Evolutionary conservation across 106 monocot species (phyloP).

Genomic region (Vanilla planifolia): DNA sequence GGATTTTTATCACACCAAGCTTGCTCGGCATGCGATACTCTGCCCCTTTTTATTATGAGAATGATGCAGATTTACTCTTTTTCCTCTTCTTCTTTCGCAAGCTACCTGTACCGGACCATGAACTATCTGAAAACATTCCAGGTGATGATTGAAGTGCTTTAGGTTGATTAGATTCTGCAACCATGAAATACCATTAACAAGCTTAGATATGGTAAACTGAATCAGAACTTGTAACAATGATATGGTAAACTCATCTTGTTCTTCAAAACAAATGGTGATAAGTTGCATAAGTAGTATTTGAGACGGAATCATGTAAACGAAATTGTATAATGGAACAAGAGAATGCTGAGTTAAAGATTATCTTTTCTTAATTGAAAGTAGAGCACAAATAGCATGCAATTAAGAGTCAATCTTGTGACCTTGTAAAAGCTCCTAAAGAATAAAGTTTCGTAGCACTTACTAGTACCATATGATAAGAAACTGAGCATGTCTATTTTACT

Average conservation of each 20-base stretch:
- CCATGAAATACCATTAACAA: background rate
- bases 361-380: too few relatives aligned
- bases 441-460: too few relatives aligned
- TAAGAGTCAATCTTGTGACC: too few relatives aligned
- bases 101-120: conserved; percentile 28
- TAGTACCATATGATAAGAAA: too few relatives aligned
- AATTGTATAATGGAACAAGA: background rate
- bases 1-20: conserved; percentile 1
- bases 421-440: too few relatives aligned
- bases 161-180: conserved; percentile 48
- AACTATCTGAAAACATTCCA: conserved; percentile 9
- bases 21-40: conserved; percentile 23
- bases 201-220: background rate
- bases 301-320: background rate
- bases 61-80: conserved; percentile 19
- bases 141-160: conserved; percentile 28
- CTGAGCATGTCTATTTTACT: too few relatives aligned
- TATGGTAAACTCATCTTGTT: background rate
- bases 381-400: too few relatives aligned
- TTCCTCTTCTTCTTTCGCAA: conserved; percentile 44
- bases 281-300: background rate
- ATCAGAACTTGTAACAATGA: background rate
- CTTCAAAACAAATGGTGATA: background rate
- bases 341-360: background rate
- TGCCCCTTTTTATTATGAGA: conserved; percentile 38